Conservation (phyloP, 1,284 basidiomycete species). For the Kalmanozyma brasiliensis region DNA sequence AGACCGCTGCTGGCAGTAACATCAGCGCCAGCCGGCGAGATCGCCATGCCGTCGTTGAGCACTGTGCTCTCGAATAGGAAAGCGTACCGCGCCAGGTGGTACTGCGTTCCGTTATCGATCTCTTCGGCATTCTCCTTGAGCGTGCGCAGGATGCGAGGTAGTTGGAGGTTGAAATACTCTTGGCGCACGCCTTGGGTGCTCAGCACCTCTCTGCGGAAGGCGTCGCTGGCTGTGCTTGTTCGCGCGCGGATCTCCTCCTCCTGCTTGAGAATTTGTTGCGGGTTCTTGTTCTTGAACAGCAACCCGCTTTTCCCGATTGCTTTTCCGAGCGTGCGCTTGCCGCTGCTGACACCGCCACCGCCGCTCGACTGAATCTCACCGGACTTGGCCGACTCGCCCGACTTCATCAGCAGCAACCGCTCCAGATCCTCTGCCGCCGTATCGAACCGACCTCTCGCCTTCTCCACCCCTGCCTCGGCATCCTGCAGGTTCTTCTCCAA, state of each 20-base stretch:
- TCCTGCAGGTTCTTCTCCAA: conserved; percentile 90
- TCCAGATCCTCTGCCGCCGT: conserved; percentile 92
- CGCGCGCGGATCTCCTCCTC: conserved; percentile 91
- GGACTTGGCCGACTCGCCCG: conserved; percentile 76
- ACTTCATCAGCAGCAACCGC: conserved; percentile 89
- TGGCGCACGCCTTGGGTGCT: conserved; percentile 90
- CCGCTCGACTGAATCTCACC: conserved; percentile 53
- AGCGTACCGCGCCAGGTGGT: conserved; percentile 92
- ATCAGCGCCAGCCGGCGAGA: conserved; percentile 75
- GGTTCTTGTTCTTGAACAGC: conserved; percentile 86
- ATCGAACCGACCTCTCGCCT: conserved; percentile 87
- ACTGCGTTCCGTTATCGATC: conserved; percentile 94
- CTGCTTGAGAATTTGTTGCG: conserved; percentile 89
- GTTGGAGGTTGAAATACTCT: conserved; percentile 94
- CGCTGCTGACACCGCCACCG: conserved; percentile 71
- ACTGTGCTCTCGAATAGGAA: conserved; percentile 92
- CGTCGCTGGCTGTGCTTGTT: conserved; percentile 85
- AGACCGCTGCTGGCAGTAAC: conserved; percentile 72
- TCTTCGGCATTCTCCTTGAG: conserved; percentile 96
- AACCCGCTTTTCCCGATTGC: conserved; percentile 91
- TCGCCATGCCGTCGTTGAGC: conserved; percentile 84
- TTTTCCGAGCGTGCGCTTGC: conserved; percentile 69
- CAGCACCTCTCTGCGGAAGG: conserved; percentile 88
- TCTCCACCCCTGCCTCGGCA: conserved; percentile 87
- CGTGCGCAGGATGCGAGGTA: conserved; percentile 89